These are phyloP conservation scores for Solanum pinnatisectum DNA, from an alignment of 257 asterid species.

Conservation along the genomic window DNA sequence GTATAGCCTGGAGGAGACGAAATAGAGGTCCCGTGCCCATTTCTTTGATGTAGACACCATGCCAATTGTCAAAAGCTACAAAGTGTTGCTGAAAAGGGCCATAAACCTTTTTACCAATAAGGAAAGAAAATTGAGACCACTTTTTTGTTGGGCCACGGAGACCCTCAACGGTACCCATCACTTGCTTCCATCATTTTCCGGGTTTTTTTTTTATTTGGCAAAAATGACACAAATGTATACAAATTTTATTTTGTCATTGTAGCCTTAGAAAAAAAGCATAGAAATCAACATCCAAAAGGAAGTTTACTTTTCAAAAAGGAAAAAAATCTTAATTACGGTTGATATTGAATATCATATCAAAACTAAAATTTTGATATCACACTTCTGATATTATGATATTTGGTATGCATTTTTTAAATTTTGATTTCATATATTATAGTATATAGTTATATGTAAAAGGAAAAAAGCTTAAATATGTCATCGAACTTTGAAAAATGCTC, in stretches of 20 bases:
- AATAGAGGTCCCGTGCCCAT: constrained; percentile 35
- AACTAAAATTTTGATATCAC: background rate
- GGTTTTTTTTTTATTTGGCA: background rate
- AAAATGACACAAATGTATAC: background rate
- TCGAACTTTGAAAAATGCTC: too few species aligned
- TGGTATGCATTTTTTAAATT: background rate
- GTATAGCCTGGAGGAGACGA: constrained; percentile 32
- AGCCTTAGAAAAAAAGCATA: background rate
- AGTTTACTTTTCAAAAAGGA: background rate
- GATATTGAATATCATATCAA: background rate
- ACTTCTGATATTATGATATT: background rate
- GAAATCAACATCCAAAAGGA: background rate
- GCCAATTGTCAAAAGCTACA: background rate
- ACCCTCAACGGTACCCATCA: background rate
- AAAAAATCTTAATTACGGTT: background rate
- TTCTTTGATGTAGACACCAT: constrained; percentile 46
- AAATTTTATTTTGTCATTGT: background rate
- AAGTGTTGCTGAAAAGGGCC: background rate
- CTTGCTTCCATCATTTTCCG: background rate
- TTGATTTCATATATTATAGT: background rate
- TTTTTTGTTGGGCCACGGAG: background rate
- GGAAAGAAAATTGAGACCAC: background rate
- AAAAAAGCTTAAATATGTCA: too few species aligned
- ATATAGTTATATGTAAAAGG: too few species aligned
- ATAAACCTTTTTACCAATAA: background rate